phyloP scores from a whole-genome alignment of 768 basidiomycete genomes.

The Candolleomyces efflorescens region DNA sequence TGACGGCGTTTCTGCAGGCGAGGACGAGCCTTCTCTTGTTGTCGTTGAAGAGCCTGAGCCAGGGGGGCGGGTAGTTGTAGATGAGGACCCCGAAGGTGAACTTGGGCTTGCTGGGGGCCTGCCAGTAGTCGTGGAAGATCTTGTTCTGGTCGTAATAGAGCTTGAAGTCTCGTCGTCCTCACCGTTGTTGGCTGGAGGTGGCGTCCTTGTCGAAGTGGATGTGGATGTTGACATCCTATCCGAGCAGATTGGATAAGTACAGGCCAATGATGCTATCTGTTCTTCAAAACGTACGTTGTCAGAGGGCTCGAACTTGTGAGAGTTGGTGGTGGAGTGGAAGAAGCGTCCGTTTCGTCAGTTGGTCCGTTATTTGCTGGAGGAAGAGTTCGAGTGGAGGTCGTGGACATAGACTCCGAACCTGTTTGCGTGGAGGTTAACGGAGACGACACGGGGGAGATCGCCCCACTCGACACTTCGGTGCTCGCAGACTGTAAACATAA shows the following conservation, averaged over 20 bases:
- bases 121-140: background rate
- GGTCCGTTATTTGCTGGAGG: background rate
- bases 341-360: background rate
- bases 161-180: background rate
- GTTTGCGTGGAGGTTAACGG: background rate
- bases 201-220: background rate
- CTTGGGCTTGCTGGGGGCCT: background rate
- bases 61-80: background rate
- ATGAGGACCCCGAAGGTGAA: background rate
- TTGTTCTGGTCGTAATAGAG: background rate
- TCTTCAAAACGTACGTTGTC: background rate
- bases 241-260: background rate
- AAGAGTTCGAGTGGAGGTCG: background rate
- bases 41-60: background rate
- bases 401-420: background rate
- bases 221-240: background rate
- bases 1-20: background rate
- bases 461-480: background rate
- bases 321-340: background rate
- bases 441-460: background rate
- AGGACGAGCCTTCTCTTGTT: background rate
- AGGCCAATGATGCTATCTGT: background rate
- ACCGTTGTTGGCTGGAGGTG: background rate
- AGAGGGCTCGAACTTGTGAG: background rate
- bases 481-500: too few species aligned